Percentiles rank a stretch among this genome's conserved stretches.
These are phyloP conservation scores for Leucosporidium scottii DNA, from an alignment of 768 basidiomycete species.

Conservation along the genomic window DNA sequence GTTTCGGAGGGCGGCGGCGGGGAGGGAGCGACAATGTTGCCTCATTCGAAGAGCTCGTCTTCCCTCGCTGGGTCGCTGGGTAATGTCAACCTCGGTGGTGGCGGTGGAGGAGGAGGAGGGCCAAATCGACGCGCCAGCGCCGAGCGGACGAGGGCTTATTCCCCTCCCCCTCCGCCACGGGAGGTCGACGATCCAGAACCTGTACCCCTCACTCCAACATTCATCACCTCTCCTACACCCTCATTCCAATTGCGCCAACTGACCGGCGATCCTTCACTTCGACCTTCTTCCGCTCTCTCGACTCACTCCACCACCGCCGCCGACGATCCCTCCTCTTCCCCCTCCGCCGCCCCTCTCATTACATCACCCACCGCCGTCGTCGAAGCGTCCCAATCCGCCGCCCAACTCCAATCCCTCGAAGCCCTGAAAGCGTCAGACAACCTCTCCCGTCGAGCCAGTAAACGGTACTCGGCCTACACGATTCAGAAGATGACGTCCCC, in stretches of 20 bases:
- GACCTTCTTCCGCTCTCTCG: constrained; percentile 35
- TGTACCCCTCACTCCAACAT: background rate
- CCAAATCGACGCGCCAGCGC: no score
- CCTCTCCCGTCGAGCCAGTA: constrained; percentile 84
- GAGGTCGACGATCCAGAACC: background rate
- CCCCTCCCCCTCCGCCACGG: background rate
- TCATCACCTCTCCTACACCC: background rate
- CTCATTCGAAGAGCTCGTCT: no score
- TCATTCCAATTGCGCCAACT: constrained; percentile 23
- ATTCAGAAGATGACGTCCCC: constrained; percentile 81
- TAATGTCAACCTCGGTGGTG: background rate
- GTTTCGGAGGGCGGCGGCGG: no score
- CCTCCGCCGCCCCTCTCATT: background rate
- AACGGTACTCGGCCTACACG: constrained; percentile 90
- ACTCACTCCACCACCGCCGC: constrained; percentile 1
- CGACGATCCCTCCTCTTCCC: background rate
- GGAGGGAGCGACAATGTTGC: no score
- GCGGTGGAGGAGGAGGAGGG: no score
- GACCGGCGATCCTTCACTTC: constrained; percentile 46
- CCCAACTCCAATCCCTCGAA: constrained; percentile 56
- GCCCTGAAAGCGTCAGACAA: constrained; percentile 79
- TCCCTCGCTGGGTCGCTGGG: background rate
- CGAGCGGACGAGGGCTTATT: background rate
- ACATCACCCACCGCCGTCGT: background rate
- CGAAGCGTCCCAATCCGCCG: constrained; percentile 6